phyloP scores from a whole-genome alignment of 257 asterid genomes.

The Haberlea rhodopensis region DNA sequence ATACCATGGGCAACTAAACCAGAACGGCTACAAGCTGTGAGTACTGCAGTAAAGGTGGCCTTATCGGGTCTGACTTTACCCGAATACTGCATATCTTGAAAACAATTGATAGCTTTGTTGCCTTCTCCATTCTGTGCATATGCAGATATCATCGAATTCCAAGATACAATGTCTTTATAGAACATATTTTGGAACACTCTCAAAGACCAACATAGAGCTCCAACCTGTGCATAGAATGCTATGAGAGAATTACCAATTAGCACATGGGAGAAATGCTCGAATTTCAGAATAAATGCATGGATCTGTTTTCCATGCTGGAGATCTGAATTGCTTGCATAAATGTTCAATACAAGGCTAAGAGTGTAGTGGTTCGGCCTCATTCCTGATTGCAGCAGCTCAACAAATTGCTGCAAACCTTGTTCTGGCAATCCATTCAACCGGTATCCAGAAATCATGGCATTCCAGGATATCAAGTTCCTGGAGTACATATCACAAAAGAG shows the following conservation, averaged over 20 bases:
- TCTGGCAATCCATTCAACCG: slow-evolving; percentile 50
- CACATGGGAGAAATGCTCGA: slow-evolving; percentile 45
- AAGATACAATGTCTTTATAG: slow-evolving; percentile 55
- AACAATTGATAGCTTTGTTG: slow-evolving; percentile 51
- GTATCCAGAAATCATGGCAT: slow-evolving; percentile 70
- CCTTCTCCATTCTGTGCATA: slow-evolving; percentile 76
- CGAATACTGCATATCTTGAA: slow-evolving; percentile 54
- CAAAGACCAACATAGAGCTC: slow-evolving; percentile 49
- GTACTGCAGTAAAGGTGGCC: slow-evolving; percentile 78
- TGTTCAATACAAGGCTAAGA: slow-evolving; percentile 65
- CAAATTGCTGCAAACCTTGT: slow-evolving; percentile 50
- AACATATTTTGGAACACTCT: slow-evolving; percentile 53
- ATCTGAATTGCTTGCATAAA: slow-evolving; percentile 61
- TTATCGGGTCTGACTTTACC: slow-evolving; percentile 49
- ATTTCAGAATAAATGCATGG: slow-evolving; percentile 48
- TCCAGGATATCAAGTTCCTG: slow-evolving; percentile 82
- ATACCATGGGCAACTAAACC: slow-evolving; percentile 66
- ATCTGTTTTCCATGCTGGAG: slow-evolving; percentile 60
- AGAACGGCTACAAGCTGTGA: slow-evolving; percentile 87
- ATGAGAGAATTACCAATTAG: slow-evolving; percentile 68
- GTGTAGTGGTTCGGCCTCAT: slow-evolving; percentile 63
- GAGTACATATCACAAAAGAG: slow-evolving; percentile 45
- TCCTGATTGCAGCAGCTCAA: slow-evolving; percentile 34
- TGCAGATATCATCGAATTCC: slow-evolving; percentile 86
- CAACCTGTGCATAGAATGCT: slow-evolving; percentile 68